phyloP scores from a whole-genome alignment of 345 rosid species.

The thale cress (Arabidopsis thaliana) region DNA sequence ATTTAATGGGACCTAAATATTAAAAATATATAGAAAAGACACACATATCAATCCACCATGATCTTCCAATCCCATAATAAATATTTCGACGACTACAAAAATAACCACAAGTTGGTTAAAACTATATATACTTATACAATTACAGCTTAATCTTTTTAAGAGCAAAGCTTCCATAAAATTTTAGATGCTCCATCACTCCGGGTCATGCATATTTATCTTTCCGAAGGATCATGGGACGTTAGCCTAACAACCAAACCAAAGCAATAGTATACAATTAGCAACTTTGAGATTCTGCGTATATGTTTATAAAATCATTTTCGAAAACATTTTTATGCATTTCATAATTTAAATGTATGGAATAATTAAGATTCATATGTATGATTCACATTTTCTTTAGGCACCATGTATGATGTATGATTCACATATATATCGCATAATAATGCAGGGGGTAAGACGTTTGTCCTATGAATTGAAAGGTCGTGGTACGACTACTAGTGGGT shows the following conservation, averaged over 20 bases:
- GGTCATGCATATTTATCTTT: neutral
- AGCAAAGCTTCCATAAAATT: neutral
- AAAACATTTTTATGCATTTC: neutral
- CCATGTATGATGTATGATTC: no score
- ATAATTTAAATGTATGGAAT: neutral
- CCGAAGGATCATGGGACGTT: neutral
- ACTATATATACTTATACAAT: neutral
- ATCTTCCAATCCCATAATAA: neutral
- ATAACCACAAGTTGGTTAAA: neutral
- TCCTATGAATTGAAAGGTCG: conserved; percentile 16
- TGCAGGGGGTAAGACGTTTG: neutral
- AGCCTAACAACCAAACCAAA: neutral
- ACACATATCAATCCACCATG: neutral
- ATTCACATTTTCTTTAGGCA: neutral
- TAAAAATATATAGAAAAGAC: neutral
- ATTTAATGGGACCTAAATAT: neutral
- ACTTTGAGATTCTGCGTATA: neutral
- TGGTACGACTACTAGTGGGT: conserved; percentile 36
- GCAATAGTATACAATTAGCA: neutral
- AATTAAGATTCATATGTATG: neutral
- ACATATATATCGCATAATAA: neutral
- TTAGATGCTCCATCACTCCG: neutral
- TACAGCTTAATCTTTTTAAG: neutral
- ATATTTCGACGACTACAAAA: neutral
- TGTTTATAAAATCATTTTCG: neutral